Conservation (phyloP, 257 asterid genomes). For the Lithospermum erythrorhizon region DNA sequence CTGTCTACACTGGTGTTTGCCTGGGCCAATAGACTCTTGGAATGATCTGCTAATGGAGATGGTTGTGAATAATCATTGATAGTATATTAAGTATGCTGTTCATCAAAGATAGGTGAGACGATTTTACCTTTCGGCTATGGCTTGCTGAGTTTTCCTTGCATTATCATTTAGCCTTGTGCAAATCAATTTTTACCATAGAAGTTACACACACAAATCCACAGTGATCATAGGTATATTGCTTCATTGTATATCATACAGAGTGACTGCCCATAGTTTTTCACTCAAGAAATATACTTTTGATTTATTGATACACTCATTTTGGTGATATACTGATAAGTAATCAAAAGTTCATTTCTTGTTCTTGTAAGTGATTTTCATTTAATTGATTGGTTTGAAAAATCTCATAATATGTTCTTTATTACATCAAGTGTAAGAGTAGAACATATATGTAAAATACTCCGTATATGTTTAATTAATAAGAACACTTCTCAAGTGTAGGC, state of each 20-base stretch:
- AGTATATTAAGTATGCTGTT: not conserved
- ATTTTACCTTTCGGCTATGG: too few species aligned
- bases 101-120: not conserved
- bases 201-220: not conserved
- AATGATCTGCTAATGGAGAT: conserved; percentile 68
- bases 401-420: not conserved
- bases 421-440: too few species aligned
- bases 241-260: not conserved
- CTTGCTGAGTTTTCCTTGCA: not conserved
- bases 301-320: not conserved
- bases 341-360: too few species aligned
- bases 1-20: conserved; percentile 91
- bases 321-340: not conserved
- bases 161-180: not conserved
- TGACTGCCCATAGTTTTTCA: not conserved
- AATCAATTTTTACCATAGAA: not conserved
- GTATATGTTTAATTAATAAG: too few species aligned
- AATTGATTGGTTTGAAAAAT: not conserved
- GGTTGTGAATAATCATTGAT: conserved; percentile 39
- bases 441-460: too few species aligned
- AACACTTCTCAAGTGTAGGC: too few species aligned
- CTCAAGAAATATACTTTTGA: not conserved
- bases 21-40: conserved; percentile 90
- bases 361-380: not conserved
- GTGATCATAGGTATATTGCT: not conserved